Base-by-base conservation (phyloP, 768 basidiomycete genomes). In the Erythrobasidium yunnanense region DNA sequence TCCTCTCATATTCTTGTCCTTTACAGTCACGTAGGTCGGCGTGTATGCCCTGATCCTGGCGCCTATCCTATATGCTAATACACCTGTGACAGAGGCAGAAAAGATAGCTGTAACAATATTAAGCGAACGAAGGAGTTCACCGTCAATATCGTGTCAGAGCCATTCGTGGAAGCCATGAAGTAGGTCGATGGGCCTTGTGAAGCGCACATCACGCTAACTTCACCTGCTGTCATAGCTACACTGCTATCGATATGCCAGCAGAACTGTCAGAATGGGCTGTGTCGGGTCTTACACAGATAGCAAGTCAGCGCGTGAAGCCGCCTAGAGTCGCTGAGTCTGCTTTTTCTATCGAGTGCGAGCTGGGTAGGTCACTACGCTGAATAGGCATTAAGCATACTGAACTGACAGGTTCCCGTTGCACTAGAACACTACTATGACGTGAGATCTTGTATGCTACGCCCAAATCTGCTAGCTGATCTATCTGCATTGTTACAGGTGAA, bases 91-190 rank as follows among this genome's bases (percentile, higher is more conserved):
- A 51, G 33, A 49, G 60, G 2, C 32, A 63, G 60, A 46, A 73
- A 72, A 71, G 85, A 87, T 72, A 85, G 84, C 18, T 79, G 82
- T 53, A 78, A 80, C 66, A 88, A 88, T 68, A 85, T 87, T 68
- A 74, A 81, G 53, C 77, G 78, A 0, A 85, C 82, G 17, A 83
- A 83, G 67, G 79, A 85, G 72, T 89, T 88, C 74, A 83, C 83
- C 6, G 81, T 85, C 54, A 85, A 82, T 71, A 82, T 86, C 56
- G 83, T 90, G 70, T 85, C 83, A 62, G 85, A 87, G 74, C 76
- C 82, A 0, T 78, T 78, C 68, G 55, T 78, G 52, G 78, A 79
- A 66, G 77, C 78, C 0, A 70, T 76, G 4, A 78, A 79, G 58
- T 66, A 27, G 33, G 60, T 51, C n/a, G n/a, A 3, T 4, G 7